Conservation (phyloP, 2,329 filamentous ascomycete genomes). For the Monosporascus sp. region DNA sequence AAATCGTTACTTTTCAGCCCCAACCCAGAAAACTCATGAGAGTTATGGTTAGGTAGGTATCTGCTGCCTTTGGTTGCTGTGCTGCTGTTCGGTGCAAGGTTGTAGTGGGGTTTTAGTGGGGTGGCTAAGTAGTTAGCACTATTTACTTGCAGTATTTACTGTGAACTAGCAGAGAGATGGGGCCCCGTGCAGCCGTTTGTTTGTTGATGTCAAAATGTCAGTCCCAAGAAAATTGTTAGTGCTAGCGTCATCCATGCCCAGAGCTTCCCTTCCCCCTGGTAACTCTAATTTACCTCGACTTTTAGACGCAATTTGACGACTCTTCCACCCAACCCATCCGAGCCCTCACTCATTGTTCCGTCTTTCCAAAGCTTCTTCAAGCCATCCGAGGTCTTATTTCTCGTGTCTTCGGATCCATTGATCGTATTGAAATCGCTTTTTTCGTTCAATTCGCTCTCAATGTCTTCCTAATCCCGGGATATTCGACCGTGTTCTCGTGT, state of each 20-base stretch:
- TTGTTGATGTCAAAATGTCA: conserved; percentile 26
- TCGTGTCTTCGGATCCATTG: conserved; percentile 19
- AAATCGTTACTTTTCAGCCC: background rate
- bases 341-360: conserved; percentile 7
- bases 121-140: background rate
- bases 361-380: conserved; percentile 11
- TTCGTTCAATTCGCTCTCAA: conserved; percentile 7
- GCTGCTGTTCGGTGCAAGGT: conserved; percentile 12
- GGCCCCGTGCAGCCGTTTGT: conserved; percentile 13
- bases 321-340: background rate
- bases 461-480: conserved; percentile 12
- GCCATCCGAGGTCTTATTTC: conserved; percentile 11
- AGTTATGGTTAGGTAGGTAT: background rate
- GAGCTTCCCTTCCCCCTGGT: conserved; percentile 5
- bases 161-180: no score
- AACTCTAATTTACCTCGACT: background rate
- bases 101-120: conserved; percentile 8
- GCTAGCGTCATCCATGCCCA: conserved; percentile 14
- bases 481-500: conserved; percentile 19
- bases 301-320: background rate
- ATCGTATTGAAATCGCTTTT: conserved; percentile 2
- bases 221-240: conserved; percentile 27
- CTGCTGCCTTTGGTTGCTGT: conserved; percentile 15
- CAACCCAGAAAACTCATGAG: background rate
- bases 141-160: no score